phyloP scores from a whole-genome alignment of 2,329 filamentous ascomycete species.

The Juglanconis oblonga region DNA sequence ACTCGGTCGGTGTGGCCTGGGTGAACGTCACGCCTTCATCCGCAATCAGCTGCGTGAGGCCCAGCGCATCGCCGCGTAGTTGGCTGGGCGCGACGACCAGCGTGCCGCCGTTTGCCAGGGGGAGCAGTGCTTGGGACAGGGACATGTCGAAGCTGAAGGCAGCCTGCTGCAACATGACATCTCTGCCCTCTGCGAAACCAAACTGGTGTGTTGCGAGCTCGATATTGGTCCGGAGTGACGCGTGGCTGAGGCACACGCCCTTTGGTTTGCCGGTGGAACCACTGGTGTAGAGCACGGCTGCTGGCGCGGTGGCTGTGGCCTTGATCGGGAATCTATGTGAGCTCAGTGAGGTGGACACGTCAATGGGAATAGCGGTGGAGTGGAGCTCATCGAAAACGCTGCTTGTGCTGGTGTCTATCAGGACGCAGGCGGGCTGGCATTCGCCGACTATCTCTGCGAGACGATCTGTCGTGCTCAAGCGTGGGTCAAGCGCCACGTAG shows the following conservation, averaged over 20 bases:
- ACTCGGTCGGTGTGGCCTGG: constrained; percentile 34
- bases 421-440: too few species aligned
- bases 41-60: constrained; percentile 29
- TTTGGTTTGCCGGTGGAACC: constrained; percentile 29
- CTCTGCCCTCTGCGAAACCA: constrained; percentile 18
- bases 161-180: constrained; percentile 32
- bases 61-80: constrained; percentile 30
- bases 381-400: too few species aligned
- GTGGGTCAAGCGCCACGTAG: too few species aligned
- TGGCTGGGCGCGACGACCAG: constrained; percentile 28
- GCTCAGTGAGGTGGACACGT: neutral
- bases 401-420: too few species aligned
- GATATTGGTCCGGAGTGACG: constrained; percentile 18
- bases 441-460: too few species aligned
- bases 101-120: constrained; percentile 29
- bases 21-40: constrained; percentile 31
- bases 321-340: constrained; percentile 3
- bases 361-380: neutral
- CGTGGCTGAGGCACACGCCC: constrained; percentile 27
- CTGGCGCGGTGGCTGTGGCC: constrained; percentile 12
- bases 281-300: constrained; percentile 26
- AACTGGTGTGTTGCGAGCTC: constrained; percentile 15
- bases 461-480: too few species aligned
- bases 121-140: constrained; percentile 28
- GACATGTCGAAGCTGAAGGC: constrained; percentile 33